A percentile compares a stretch with the other conserved stretches of the same genome.
phyloP scores from a whole-genome alignment of 208 protist genomes.

The Trypanosomatidae sp. region DNA sequence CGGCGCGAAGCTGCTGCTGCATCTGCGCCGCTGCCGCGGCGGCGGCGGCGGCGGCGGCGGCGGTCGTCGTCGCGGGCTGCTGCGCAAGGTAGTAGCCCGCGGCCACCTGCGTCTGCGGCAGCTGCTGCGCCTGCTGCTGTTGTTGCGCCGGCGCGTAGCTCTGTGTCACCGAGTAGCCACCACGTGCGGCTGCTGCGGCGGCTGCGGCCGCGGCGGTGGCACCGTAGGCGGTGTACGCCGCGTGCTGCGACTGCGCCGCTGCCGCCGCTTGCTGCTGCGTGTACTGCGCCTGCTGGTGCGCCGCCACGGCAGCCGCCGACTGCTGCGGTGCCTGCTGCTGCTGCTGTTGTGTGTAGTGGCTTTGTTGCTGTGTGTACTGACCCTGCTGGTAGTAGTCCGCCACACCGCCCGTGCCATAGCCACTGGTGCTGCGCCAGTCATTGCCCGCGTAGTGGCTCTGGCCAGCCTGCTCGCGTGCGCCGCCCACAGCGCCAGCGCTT shows the following conservation, averaged over 20 bases:
- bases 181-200: neutral
- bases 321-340: conserved; percentile 2
- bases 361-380: neutral
- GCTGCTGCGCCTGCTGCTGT: conserved; percentile 1
- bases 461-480: no score
- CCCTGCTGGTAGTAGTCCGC: no score
- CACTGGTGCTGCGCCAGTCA: no score
- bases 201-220: neutral
- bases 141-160: neutral
- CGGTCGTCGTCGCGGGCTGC: no score
- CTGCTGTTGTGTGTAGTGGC: conserved; percentile 8
- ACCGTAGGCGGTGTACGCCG: conserved; percentile 1
- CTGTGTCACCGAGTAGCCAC: no score
- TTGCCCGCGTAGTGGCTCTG: no score
- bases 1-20: neutral
- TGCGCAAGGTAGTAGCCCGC: neutral
- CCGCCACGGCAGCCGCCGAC: neutral
- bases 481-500: no score
- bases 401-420: no score
- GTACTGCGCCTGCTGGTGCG: conserved; percentile 3
- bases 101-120: neutral
- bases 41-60: no score
- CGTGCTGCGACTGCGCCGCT: neutral
- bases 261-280: neutral
- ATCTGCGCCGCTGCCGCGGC: neutral